A percentile compares a stretch with the other conserved stretches of the same genome.
Conservation (phyloP, 495 filamentous ascomycete genomes). For the Neurospora sp. region DNA sequence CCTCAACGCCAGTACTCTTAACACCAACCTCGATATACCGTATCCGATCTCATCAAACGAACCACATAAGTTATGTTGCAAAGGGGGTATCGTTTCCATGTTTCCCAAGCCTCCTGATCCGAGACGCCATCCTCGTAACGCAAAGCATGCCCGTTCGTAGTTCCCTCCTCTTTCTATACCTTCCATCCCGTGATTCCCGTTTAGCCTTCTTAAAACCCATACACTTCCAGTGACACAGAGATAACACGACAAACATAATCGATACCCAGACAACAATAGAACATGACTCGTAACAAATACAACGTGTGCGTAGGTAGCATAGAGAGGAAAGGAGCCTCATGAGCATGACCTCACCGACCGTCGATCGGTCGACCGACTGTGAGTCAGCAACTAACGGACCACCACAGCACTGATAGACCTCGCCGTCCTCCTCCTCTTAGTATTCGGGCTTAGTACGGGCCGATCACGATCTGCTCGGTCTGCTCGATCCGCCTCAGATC, state of each 20-base stretch:
- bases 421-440: slow-evolving; percentile 24
- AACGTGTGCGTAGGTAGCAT: not conserved
- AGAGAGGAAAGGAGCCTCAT: not conserved
- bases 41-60: not conserved
- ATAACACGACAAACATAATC: not conserved
- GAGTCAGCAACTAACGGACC: slow-evolving; percentile 17
- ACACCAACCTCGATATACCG: not conserved
- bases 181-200: not conserved
- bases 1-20: not conserved
- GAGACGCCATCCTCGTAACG: not conserved
- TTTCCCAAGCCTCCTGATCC: not conserved
- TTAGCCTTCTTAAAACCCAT: not conserved
- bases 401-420: slow-evolving; percentile 10
- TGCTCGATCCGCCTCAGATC: not conserved
- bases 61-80: not conserved
- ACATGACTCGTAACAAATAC: not conserved
- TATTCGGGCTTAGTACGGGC: slow-evolving; percentile 20
- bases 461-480: slow-evolving; percentile 9
- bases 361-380: not conserved
- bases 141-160: not conserved
- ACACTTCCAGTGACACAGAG: not conserved
- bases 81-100: not conserved
- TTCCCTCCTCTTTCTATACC: not conserved
- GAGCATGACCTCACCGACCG: not conserved
- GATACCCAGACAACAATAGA: not conserved